A percentile compares a stretch with the other conserved stretches of the same genome.
Evolutionary conservation across 129 eudicot genomes (phyloP).

Genomic region (Tanacetum coccineum): DNA sequence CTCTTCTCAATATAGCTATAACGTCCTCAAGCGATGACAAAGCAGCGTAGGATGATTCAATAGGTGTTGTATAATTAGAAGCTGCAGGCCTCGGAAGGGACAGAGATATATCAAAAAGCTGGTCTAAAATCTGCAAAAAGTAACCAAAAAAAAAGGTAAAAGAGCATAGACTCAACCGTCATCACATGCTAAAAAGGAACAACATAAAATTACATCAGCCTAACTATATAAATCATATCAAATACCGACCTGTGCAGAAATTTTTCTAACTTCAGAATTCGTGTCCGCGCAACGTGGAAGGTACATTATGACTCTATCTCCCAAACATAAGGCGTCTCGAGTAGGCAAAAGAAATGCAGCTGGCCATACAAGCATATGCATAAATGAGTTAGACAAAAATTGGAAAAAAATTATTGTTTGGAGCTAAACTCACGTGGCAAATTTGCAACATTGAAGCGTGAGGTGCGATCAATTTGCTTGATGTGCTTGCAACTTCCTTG

Average conservation of each 20-base stretch:
- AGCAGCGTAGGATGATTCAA: slow-evolving; percentile 72
- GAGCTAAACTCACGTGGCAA: slow-evolving; percentile 53
- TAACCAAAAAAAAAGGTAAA: slow-evolving; percentile 22
- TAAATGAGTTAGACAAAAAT: neutral
- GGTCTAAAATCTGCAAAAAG: slow-evolving; percentile 78
- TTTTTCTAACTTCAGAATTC: slow-evolving; percentile 85
- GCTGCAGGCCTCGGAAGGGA: slow-evolving; percentile 73
- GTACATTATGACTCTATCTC: slow-evolving; percentile 80
- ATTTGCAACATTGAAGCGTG: slow-evolving; percentile 47
- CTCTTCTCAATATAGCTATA: slow-evolving; percentile 85
- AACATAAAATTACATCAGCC: neutral
- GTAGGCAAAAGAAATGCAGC: slow-evolving; percentile 90
- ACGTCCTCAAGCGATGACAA: slow-evolving; percentile 94
- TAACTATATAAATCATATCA: neutral
- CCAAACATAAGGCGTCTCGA: slow-evolving; percentile 85
- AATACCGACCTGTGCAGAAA: slow-evolving; percentile 73
- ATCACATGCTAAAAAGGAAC: neutral
- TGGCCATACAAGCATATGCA: slow-evolving; percentile 26
- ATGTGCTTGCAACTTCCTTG: slow-evolving; percentile 75
- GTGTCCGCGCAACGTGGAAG: slow-evolving; percentile 97
- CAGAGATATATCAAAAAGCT: slow-evolving; percentile 71
- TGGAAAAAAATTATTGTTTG: neutral
- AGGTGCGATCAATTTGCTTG: slow-evolving; percentile 63
- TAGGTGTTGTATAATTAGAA: slow-evolving; percentile 44
- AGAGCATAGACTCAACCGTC: slow-evolving; percentile 6